phyloP scores from a whole-genome alignment of 352 stramenopile genomes.

The Globisporangium paddicum region DNA sequence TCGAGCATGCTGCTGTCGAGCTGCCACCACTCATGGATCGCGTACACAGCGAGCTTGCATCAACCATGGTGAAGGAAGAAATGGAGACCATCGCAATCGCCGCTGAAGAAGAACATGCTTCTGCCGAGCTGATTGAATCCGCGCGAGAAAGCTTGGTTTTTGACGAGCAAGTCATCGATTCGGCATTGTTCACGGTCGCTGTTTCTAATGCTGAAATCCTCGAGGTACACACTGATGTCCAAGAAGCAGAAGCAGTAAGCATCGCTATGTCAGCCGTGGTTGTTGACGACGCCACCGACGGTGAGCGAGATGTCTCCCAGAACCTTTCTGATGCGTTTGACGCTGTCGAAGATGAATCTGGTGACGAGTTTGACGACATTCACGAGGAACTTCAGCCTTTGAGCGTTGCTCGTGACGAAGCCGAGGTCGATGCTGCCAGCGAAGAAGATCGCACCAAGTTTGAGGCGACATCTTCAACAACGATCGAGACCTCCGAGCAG shows the following conservation, averaged over 20 bases:
- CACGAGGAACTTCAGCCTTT: neutral
- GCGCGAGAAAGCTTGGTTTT: neutral
- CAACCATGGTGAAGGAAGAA: neutral
- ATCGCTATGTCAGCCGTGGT: neutral
- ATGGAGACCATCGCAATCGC: neutral
- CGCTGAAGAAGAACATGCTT: neutral
- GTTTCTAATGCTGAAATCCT: neutral
- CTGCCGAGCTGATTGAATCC: neutral
- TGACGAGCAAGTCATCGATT: neutral
- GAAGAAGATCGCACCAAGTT: neutral
- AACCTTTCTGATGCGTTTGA: slow-evolving; percentile 10
- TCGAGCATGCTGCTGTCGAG: neutral
- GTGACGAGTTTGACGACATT: neutral
- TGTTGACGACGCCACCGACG: neutral
- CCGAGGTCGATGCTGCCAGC: neutral
- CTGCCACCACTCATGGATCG: no score
- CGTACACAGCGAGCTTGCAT: no score
- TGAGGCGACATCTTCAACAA: neutral
- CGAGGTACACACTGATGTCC: neutral
- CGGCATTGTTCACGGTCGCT: neutral
- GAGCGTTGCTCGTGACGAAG: neutral
- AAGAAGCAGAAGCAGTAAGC: neutral
- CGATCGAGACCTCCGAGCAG: neutral
- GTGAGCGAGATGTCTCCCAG: slow-evolving; percentile 4
- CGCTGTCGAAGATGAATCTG: slow-evolving; percentile 3